Evolutionary conservation across 352 stramenopile species (phyloP).

Genomic region (Phytophthora agathidicida): DNA sequence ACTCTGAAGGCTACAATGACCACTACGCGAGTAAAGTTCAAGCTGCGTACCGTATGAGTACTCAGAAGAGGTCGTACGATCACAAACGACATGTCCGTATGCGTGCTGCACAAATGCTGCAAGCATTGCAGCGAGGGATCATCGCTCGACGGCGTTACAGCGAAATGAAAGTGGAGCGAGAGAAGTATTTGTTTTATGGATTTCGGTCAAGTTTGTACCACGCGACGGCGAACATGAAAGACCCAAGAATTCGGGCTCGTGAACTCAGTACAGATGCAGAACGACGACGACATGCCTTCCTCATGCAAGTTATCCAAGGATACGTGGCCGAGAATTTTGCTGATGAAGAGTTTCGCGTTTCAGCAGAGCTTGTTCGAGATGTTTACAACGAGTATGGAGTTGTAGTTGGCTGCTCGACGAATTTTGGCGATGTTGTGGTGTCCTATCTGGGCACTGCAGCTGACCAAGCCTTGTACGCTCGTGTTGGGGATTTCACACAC

Average conservation of each 20-base stretch:
- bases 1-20: constrained; percentile 63
- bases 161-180: constrained; percentile 64
- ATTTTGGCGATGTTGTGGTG: constrained; percentile 50
- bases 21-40: constrained; percentile 79
- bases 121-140: constrained; percentile 74
- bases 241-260: constrained; percentile 43
- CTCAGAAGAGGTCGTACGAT: constrained; percentile 58
- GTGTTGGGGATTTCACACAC: constrained; percentile 7
- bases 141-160: constrained; percentile 53
- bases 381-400: constrained; percentile 68
- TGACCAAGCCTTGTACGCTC: constrained; percentile 11
- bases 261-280: constrained; percentile 49
- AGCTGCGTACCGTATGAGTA: constrained; percentile 72
- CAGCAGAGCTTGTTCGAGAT: constrained; percentile 34
- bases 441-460: constrained; percentile 25
- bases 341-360: constrained; percentile 43
- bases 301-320: constrained; percentile 75
- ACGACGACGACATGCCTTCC: constrained; percentile 52
- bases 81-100: constrained; percentile 50
- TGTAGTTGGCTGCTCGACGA: constrained; percentile 62
- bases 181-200: constrained; percentile 63
- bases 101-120: constrained; percentile 62
- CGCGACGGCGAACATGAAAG: constrained; percentile 39
- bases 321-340: constrained; percentile 50
- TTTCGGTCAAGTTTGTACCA: constrained; percentile 70